Conservation (phyloP, 257 asterid genomes). For the Solanum piurae region DNA sequence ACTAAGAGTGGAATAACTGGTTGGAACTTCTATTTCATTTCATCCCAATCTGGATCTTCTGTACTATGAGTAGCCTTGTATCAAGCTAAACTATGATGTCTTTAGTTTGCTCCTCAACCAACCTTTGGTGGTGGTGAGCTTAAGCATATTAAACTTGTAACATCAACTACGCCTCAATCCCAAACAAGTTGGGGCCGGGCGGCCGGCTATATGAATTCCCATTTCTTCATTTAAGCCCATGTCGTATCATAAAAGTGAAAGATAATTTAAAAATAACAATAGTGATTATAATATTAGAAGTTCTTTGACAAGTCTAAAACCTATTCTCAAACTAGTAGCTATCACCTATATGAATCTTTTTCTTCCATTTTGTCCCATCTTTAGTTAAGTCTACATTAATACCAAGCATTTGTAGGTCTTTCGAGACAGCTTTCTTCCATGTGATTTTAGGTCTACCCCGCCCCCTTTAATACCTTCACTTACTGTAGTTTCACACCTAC, state of each 20-base stretch:
- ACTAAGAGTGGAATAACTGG: neutral
- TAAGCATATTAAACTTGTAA: neutral
- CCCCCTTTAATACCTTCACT: neutral
- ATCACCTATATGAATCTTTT: neutral
- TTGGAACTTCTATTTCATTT: neutral
- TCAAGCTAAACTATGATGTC: neutral
- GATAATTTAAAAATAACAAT: neutral
- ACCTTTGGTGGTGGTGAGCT: neutral
- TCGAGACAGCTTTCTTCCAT: neutral
- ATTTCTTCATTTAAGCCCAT: neutral
- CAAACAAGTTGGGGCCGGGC: neutral
- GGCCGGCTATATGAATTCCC: neutral
- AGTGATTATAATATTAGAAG: neutral
- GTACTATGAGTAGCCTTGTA: neutral
- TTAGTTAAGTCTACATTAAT: neutral
- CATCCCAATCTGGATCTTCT: neutral
- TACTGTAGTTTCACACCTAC: neutral
- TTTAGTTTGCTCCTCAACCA: neutral
- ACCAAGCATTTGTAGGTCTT: neutral
- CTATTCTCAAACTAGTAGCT: neutral
- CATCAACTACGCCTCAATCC: neutral
- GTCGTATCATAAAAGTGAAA: neutral
- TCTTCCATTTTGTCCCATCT: neutral
- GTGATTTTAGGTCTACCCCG: neutral
- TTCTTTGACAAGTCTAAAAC: neutral